Conservation (phyloP, 2,329 filamentous ascomycete genomes). For the Ascochyta rabiei region DNA sequence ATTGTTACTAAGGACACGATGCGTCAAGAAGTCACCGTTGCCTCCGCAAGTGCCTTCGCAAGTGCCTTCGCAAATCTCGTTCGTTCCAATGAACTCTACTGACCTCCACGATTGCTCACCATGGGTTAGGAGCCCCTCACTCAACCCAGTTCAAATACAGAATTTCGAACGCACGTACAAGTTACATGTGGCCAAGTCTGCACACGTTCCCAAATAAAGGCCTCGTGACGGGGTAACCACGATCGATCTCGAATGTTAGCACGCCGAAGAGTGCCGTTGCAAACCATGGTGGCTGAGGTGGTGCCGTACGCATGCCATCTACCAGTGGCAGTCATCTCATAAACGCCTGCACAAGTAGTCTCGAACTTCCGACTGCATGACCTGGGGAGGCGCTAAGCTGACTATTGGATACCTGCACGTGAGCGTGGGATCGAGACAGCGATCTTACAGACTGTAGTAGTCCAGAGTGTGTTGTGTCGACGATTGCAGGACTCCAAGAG, state of each 20-base stretch:
- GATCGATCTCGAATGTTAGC: not conserved
- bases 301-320: not conserved
- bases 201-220: not conserved
- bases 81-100: no score
- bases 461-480: not conserved
- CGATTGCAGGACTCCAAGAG: not conserved
- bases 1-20: not conserved
- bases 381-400: not conserved
- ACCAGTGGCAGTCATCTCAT: not conserved
- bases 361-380: not conserved
- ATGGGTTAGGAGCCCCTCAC: no score
- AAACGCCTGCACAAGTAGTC: constrained; percentile 1
- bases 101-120: no score
- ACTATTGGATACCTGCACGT: constrained; percentile 1
- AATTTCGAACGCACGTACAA: not conserved
- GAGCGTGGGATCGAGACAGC: not conserved
- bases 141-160: not conserved
- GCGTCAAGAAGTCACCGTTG: not conserved
- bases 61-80: not conserved
- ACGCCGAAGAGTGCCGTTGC: constrained; percentile 5
- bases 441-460: not conserved
- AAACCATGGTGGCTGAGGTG: not conserved
- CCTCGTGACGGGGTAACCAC: not conserved
- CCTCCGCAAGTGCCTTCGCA: not conserved
- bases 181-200: not conserved